Base-by-base conservation (phyloP, 1,284 basidiomycete genomes). In the Agaricales sp. region DNA sequence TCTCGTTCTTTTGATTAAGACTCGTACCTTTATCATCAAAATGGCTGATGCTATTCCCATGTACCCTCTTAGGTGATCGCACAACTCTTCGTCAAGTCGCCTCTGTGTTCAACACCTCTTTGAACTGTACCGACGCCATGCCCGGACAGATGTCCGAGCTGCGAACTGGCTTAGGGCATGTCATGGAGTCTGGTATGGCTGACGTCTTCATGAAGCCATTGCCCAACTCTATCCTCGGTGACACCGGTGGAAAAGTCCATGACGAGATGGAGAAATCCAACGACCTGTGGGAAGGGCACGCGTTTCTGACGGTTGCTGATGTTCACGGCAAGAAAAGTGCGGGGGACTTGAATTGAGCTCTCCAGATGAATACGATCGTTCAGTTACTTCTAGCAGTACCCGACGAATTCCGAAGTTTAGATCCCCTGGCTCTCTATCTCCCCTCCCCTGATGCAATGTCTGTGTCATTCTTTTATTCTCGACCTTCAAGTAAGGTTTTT, bases 31-130 rank as follows among this genome's bases (percentile, higher is more conserved):
- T n/a, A n/a, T n/a, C n/a, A n/a, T n/a, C n/a, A n/a, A n/a, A n/a
- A n/a, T n/a, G n/a, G n/a, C n/a, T n/a, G n/a, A n/a, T n/a, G n/a
- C n/a, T n/a, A n/a, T n/a, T n/a, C n/a, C n/a, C n/a, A n/a, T n/a
- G n/a, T n/a, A n/a, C n/a, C n/a, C n/a, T n/a, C n/a, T n/a, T 16
- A 41, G 39, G 39, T 16, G 39, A 41, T 41, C 39, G 39, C 39
- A 41, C 6, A 20, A 41, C 39, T 11, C 39, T 20, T 8, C 13
- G n/a, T 16, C n/a, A 41, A n/a, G 19, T 41, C 39, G 39, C 39
- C n/a, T 41, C 39, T 8, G 18, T 41, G 4, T 16, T 41, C n/a
- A 20, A 41, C 19, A 41, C 39, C 4, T 8, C 8, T n/a, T 18
- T 41, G 6, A 41, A 41, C 39, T 20, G 6, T 16, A 20, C 18